These are phyloP conservation scores for Nadsonia fulvescens DNA, from an alignment of 805 yeast genomes.

Conservation along the genomic window DNA sequence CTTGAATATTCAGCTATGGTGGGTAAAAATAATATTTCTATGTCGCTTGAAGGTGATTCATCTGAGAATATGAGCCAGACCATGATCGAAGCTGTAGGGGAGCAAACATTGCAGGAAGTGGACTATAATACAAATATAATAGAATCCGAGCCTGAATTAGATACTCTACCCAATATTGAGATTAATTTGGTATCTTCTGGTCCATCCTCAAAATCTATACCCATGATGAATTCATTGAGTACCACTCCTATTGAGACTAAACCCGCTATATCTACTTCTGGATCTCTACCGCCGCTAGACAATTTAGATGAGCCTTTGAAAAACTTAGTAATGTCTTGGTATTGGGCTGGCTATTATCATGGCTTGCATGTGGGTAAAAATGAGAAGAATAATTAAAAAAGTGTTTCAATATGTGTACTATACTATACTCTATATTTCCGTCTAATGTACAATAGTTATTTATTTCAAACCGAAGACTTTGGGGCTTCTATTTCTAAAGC, in stretches of 20 bases:
- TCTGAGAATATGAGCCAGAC: too few species aligned
- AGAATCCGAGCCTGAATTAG: too few species aligned
- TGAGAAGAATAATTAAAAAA: not conserved
- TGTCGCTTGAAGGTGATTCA: too few species aligned
- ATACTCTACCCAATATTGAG: too few species aligned
- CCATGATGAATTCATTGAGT: not conserved
- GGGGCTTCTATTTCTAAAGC: constrained; percentile 1
- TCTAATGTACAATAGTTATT: not conserved
- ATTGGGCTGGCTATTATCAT: constrained; percentile 16
- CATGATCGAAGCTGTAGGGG: too few species aligned
- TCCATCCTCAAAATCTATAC: too few species aligned
- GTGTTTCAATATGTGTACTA: not conserved
- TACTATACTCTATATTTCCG: not conserved
- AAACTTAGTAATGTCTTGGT: constrained; percentile 14
- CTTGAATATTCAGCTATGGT: too few species aligned
- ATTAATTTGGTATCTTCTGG: too few species aligned
- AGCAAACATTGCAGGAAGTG: too few species aligned
- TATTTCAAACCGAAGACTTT: not conserved
- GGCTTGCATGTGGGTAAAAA: constrained; percentile 10
- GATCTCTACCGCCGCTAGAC: constrained; percentile 4
- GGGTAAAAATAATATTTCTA: too few species aligned
- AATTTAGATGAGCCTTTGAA: constrained; percentile 9
- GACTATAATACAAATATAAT: too few species aligned
- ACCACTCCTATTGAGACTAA: constrained; percentile 1
- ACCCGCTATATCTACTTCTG: not conserved